Base-by-base conservation (phyloP, 177 flowering plant species). In the Vitis hybrid region DNA sequence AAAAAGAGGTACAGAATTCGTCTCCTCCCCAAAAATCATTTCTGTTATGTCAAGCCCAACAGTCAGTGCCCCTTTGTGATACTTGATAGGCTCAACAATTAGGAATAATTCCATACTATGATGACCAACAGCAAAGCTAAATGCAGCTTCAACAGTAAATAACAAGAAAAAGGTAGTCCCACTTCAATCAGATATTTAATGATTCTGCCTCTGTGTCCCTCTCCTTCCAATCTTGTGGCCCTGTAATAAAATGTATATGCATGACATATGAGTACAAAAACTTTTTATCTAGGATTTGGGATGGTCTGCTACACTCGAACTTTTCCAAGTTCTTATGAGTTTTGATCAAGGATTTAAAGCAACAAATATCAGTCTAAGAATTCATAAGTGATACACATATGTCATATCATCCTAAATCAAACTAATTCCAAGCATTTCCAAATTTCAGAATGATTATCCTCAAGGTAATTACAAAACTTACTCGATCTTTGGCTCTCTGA, bases 401-500 rank as follows among this genome's bases (percentile, higher is more conserved):
- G 30, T 26, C 30, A 26, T 26, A 26, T 26, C 30, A 26, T 26
- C 30, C 30, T 26, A 26, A 26, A 26, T 26, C 30, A 26, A 26
- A 26, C 51, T 6, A 55, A 10, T 18, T 8, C 18, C 3, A 34
- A 10, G 18, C 45, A 4, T 14, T 50, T 21, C 13, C 58, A 52
- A 40, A 52, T 50, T 56, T 66, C 15, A 61, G 48, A 62, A 3
- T 3, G 64, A 7, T 23, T 56, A 59, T 52, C 50, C 15, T 52
- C 5, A 55, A 45, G 15, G 23, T 9, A 34, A n/a, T 40, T 59
- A n/a, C 15, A 32, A 5, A 40, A 82, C 93, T 82, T 70, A 89
- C 93, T 89, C 74, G 88, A 67, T 76, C 79, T 85, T 70, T 80
- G 82, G 71, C 56, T 70, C 56, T 94, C 97, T 15, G 90, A 82